Evolutionary conservation across 768 basidiomycete genomes (phyloP).

Genomic region (Mycena amicta): DNA sequence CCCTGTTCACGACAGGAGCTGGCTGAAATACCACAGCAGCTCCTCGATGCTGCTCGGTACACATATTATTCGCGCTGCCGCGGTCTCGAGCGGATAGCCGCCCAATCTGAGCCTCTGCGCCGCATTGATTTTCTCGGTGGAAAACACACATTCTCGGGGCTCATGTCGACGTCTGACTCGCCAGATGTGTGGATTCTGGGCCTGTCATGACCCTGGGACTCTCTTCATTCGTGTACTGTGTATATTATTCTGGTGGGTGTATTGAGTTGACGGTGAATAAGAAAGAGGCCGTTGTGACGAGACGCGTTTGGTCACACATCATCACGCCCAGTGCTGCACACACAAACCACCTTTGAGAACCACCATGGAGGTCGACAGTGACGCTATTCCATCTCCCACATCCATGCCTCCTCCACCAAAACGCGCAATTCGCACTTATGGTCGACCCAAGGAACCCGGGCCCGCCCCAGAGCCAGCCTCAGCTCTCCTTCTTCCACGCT

Average conservation of each 20-base stretch:
- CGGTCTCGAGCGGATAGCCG: conserved; percentile 28
- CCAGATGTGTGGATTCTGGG: conserved; percentile 32
- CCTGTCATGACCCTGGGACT: conserved; percentile 15
- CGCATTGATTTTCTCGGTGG: conserved; percentile 50
- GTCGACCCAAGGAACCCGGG: conserved; percentile 9
- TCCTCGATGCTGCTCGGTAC: conserved; percentile 28
- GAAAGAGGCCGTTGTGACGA: no score
- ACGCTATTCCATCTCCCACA: not conserved
- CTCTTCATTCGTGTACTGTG: not conserved
- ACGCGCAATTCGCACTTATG: conserved; percentile 19
- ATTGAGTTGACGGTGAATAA: not conserved
- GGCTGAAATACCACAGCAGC: conserved; percentile 29
- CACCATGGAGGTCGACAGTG: not conserved
- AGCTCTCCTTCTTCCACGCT: not conserved
- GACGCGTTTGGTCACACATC: no score
- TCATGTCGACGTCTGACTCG: conserved; percentile 34
- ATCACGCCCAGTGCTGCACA: not conserved
- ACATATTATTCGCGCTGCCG: conserved; percentile 39
- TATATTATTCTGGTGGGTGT: not conserved
- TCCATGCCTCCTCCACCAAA: conserved; percentile 9
- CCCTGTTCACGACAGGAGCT: conserved; percentile 35
- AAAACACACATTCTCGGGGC: conserved; percentile 38
- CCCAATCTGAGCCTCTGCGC: conserved; percentile 37
- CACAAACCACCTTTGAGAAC: not conserved
- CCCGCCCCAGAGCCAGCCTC: conserved; percentile 1